Base-by-base conservation (phyloP, 345 rosid genomes). In the Ricinus communis region DNA sequence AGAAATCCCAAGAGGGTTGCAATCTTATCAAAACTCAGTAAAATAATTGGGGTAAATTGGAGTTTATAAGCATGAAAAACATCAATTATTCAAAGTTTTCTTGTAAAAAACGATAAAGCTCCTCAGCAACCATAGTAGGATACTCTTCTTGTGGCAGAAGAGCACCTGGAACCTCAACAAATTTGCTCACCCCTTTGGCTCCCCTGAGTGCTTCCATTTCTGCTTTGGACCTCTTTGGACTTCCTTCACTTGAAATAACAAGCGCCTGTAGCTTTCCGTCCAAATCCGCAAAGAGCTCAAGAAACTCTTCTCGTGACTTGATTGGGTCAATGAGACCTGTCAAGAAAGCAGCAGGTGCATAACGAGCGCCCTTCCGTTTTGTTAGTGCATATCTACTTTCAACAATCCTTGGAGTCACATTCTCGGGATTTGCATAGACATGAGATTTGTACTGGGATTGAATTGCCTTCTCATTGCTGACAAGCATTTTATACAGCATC, bases 81-180 rank as follows among this genome's bases (percentile, higher is more conserved):
- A 36, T 72, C 65, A 82, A 43, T 41, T 14, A 28, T 71, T 84
- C 86, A 71, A 80, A 77, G 59, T 68, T 84, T 57, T 86, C 91
- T 68, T 64, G 85, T 84, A 93, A 71, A 78, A 91, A 93, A 66
- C 55, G 79, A 77, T 79, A 81, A 33, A 91, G 90, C 77, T 86
- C 89, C 52, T 83, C 83, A 11, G 94, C 91, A 53, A 91, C 91
- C 55, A 78, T 58, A 38, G 81, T 41, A 19, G 94, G 94, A 83
- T 87, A 89, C 83, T 93, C 98, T 83, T 93, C 98, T 66, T 93
- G 96, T 53, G 98, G 94, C 74, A 91, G 75, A 55, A 93, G 93
- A 33, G 97, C 93, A 8, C 97, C 97, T 27, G 87, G 87, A 67
- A 89, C 90, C 82, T 86, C 90, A 4, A 87, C 85, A 69, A 86